These are phyloP conservation scores for Leccinum fibrillosum DNA, from an alignment of 768 basidiomycete species.

Conservation along the genomic window DNA sequence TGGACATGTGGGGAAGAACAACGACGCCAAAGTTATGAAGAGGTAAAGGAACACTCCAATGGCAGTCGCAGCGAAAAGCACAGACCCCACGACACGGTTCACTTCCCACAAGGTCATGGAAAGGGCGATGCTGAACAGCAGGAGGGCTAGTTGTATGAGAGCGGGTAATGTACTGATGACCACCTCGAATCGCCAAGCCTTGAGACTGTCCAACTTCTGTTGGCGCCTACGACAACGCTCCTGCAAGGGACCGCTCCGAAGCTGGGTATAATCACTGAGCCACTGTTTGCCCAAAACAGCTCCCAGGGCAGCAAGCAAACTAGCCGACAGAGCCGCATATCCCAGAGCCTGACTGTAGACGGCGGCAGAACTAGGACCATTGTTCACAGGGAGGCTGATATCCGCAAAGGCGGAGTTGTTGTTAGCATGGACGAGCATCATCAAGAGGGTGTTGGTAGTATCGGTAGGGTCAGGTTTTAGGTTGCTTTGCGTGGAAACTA, in stretches of 20 bases:
- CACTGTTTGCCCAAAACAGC: conserved; percentile 19
- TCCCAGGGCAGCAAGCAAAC: conserved; percentile 22
- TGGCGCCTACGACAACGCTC: conserved; percentile 16
- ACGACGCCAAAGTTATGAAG: conserved; percentile 17
- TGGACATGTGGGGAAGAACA: conserved; percentile 11
- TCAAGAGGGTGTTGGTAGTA: conserved; percentile 27
- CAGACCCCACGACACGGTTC: conserved; percentile 3
- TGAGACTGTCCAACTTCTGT: conserved; percentile 17
- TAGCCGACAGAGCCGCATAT: conserved; percentile 21
- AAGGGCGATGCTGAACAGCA: conserved; percentile 19
- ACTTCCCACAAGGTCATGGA: conserved; percentile 12
- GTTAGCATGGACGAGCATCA: conserved; percentile 11
- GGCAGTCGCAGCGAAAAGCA: conserved; percentile 9
- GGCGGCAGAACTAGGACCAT: conserved; percentile 13
- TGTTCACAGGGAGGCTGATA: conserved; percentile 10
- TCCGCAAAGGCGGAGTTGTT: conserved; percentile 10
- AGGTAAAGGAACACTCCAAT: conserved; percentile 15
- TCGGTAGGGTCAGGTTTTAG: conserved; percentile 31
- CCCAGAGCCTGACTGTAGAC: conserved; percentile 18
- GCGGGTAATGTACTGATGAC: conserved; percentile 13
- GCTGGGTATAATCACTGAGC: conserved; percentile 7
- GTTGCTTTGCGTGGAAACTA: conserved; percentile 34
- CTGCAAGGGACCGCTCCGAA: conserved; percentile 11
- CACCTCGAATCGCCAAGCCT: conserved; percentile 17
- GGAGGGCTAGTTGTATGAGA: conserved; percentile 20